These are phyloP conservation scores for Spizellomyces sp. DNA, from an alignment of 192 early-diverging fungal genomes.

Conservation along the genomic window DNA sequence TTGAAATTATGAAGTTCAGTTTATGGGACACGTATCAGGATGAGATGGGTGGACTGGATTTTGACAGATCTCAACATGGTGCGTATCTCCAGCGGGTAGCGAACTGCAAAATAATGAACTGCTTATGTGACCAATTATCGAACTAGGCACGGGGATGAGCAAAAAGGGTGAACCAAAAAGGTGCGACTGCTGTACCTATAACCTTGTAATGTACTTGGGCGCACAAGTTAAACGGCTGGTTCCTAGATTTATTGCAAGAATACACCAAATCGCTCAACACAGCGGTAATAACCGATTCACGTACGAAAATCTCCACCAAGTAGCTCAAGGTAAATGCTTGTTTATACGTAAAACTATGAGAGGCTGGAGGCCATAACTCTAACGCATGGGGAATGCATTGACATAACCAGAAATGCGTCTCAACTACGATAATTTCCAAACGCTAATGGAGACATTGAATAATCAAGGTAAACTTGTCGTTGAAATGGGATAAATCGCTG, in stretches of 20 bases:
- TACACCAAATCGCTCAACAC: constrained; percentile 58
- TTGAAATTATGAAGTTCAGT: constrained; percentile 77
- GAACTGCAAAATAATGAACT: background rate
- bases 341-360: background rate
- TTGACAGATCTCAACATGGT: constrained; percentile 63
- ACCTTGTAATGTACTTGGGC: no score
- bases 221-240: no score
- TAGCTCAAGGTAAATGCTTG: constrained; percentile 46
- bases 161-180: constrained; percentile 60
- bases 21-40: constrained; percentile 64
- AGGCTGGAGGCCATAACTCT: background rate
- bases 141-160: constrained; percentile 49
- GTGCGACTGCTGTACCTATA: constrained; percentile 15
- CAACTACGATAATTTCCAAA: constrained; percentile 60
- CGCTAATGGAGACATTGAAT: constrained; percentile 73
- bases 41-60: constrained; percentile 59
- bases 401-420: constrained; percentile 43
- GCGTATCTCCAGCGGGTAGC: background rate
- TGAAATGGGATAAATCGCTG: no score
- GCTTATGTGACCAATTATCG: background rate
- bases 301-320: constrained; percentile 61
- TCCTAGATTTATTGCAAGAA: constrained; percentile 54
- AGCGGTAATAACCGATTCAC: constrained; percentile 71
- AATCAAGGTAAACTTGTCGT: constrained; percentile 51
- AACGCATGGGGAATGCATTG: constrained; percentile 3